phyloP scores from a whole-genome alignment of 495 filamentous ascomycete genomes.

The Xylaria scruposa region DNA sequence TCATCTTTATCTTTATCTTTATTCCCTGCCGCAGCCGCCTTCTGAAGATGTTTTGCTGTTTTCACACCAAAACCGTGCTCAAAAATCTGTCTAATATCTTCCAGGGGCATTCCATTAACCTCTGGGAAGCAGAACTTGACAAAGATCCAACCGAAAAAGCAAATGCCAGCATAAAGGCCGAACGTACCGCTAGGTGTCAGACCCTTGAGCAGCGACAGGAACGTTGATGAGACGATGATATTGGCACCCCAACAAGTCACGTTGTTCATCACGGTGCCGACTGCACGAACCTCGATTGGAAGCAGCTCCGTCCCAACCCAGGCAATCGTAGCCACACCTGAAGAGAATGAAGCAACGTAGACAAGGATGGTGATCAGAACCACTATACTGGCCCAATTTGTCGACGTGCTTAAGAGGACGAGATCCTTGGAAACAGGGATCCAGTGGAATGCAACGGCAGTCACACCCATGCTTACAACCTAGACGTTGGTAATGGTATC shows the following conservation, averaged over 20 bases:
- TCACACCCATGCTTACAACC: conserved; percentile 26
- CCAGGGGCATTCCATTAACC: conserved; percentile 54
- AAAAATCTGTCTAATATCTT: conserved; percentile 59
- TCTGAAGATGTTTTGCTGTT: conserved; percentile 8
- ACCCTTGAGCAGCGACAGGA: conserved; percentile 57
- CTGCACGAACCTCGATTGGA: conserved; percentile 59
- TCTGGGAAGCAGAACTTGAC: conserved; percentile 61
- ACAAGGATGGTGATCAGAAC: conserved; percentile 56
- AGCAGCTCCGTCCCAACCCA: conserved; percentile 61
- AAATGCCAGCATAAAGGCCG: conserved; percentile 60
- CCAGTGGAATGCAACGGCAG: conserved; percentile 56
- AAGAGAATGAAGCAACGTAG: conserved; percentile 54
- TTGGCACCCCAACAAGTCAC: conserved; percentile 59
- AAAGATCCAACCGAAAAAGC: conserved; percentile 52
- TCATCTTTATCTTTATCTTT: background rate
- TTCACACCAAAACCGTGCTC: conserved; percentile 54
- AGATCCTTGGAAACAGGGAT: conserved; percentile 49
- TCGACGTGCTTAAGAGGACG: conserved; percentile 35
- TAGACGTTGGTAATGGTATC: background rate
- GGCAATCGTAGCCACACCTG: conserved; percentile 56
- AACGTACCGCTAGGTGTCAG: conserved; percentile 58
- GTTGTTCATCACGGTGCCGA: conserved; percentile 61
- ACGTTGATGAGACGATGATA: conserved; percentile 60
- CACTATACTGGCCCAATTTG: conserved; percentile 48
- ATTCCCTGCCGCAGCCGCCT: background rate